Evolutionary conservation across 2,329 filamentous ascomycete species (phyloP), one percentile per base, ranked within the genome.

Genomic region (Neofusicoccum umdonicola): DNA sequence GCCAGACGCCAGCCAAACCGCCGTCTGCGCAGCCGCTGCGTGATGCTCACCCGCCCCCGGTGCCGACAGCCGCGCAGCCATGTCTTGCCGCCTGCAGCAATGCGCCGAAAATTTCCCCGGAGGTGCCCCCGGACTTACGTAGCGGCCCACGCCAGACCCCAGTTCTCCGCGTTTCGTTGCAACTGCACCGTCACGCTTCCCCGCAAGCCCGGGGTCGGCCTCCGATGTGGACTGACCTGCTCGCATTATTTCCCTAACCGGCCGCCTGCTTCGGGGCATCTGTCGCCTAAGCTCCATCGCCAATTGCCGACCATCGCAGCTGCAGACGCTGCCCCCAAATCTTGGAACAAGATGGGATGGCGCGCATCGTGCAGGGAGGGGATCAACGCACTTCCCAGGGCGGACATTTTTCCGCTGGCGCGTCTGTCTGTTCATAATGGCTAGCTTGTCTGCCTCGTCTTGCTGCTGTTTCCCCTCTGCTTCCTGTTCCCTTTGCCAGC

Each of bases 101-200:
- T 6, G 56, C 56, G 56, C 56, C 42, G 56, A 60, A 39, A 45
- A 60, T 60, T 48, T 13, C 42, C 56, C 56, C 56, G 56, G 44
- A 37, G 4, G 56, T 27, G 3, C 56, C 56, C 56, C 56, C 56
- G 42, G 56, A 60, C 56, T 60, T 22, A 19, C 56, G 34, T 17
- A n/a, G n/a, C 37, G 31, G n/a, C n/a, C 50, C 31, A 52, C 34
- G 31, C 7, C 17, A 6, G 6, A 42, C 42, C 56, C 56, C 56
- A 60, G 56, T 60, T 60, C 56, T 60, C 56, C 56, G 56, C 56
- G 56, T 60, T 35, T 37, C 42, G 42, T 35, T 37, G 31, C 42
- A 19, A 9, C 45, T 47, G 19, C 27, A 47, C 12, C 27, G 37
- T 51, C 58, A 62, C 58, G 15, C 58, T 50, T 62, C 44, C 44